These are phyloP conservation scores for Citeromyces siamensis DNA, from an alignment of 1,139 yeast genomes.

Conservation along the genomic window DNA sequence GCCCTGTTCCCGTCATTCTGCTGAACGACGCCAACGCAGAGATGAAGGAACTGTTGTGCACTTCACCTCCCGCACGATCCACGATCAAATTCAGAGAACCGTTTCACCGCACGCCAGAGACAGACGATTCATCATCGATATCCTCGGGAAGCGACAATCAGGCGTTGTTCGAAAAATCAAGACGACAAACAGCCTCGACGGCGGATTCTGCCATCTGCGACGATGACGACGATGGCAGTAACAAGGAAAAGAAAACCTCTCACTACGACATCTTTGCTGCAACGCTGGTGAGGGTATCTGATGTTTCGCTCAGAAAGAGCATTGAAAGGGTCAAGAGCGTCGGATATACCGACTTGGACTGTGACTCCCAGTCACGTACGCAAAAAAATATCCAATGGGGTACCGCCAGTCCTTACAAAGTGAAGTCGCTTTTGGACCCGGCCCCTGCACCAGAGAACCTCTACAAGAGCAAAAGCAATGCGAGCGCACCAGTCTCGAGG, in stretches of 20 bases:
- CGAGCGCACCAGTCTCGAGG: not conserved
- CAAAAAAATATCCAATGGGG: slow-evolving; percentile 3
- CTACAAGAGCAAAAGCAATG: slow-evolving; percentile 3
- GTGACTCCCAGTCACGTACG: not conserved
- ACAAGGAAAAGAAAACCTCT: no score
- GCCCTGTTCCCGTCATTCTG: slow-evolving; percentile 6
- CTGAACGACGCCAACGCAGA: slow-evolving; percentile 3
- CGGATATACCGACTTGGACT: not conserved
- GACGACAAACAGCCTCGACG: not conserved
- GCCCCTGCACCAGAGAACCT: not conserved
- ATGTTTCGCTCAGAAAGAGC: not conserved
- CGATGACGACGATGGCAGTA: not conserved
- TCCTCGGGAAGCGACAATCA: not conserved
- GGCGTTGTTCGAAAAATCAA: not conserved
- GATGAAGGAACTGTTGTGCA: not conserved
- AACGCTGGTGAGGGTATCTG: not conserved
- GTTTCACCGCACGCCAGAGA: not conserved
- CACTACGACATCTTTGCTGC: not conserved
- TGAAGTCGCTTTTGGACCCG: not conserved
- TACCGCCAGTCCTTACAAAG: not conserved
- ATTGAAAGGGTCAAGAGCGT: not conserved
- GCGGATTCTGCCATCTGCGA: not conserved
- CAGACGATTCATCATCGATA: not conserved
- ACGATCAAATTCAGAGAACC: slow-evolving; percentile 1
- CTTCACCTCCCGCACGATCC: not conserved